Evolutionary conservation across 1,284 basidiomycete genomes (phyloP), one percentile per base, ranked within the genome.

Genomic region (Tylopilus orsonianus): DNA sequence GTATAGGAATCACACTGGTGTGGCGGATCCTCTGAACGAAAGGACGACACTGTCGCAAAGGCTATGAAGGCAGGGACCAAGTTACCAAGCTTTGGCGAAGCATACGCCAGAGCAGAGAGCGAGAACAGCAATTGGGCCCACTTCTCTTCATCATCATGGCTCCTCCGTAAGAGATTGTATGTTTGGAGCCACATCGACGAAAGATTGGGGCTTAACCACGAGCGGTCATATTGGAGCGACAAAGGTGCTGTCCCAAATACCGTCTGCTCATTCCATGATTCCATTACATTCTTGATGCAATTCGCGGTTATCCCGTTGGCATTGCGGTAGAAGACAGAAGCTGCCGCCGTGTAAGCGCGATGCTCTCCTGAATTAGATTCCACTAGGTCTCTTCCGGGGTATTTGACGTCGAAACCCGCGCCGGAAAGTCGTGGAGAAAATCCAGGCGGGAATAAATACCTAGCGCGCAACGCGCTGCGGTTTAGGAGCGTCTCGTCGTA

Each of bases 41-140:
- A 56, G 2, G 38, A 12, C 1, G 47, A n/a, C 2, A 32, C 23
- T 2, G 34, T 36, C 2, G 64, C 66, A 48, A 72, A 62, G 3
- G 67, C 56, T 3, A 71, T 42, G 3, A 73, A 46, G 0, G 57
- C 57, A 0, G 58, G 60, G 10, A 69, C 52, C 19, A 67, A 54
- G 3, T 44, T 41, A 6, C 26, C 16, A 12, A 46, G 26, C 4
- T 46, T 8, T 0, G 40, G 26, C 0, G 53, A 58, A 10, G 48
- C 46, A 50, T 69, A 73, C 20, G 51, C 60, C 50, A 69, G 55
- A 2, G 62, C 58, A 18, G 66, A 53, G 4, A 68, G 58, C n/a
- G 61, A 62, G 48, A 70, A 71, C 14, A 57, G 48, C 16, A 72
- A 24, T 12, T 55, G 48, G 19, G 58, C 65, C 29, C 46, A 56